Evolutionary conservation across 495 filamentous ascomycete species (phyloP), one percentile per base, ranked within the genome.

Genomic region (Penicillium nucicola): DNA sequence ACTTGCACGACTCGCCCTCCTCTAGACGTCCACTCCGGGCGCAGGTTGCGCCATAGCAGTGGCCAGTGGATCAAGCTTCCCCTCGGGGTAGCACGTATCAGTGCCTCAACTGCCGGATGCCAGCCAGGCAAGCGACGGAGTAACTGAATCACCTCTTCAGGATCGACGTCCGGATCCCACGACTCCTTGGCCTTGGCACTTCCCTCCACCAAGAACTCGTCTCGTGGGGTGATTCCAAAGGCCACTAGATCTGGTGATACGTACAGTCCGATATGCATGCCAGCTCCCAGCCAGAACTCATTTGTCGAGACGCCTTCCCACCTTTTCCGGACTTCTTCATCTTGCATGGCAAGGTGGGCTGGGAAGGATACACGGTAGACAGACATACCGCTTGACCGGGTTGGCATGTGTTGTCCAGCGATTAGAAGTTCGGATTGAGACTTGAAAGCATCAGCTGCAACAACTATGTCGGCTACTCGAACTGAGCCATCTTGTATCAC

Each of bases 401-500:
- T 37, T 3, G 39, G 47, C 2, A 42, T 31, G 4, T 55, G 49
- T 19, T 48, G 18, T 8, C 59, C 59, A 6, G 56, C 41, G 9
- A 81, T 72, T 2, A 81, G 57, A 23, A 64, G 67, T 45, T 77
- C 69, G 19, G 76, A 76, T 49, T 71, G 74, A 17, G 75, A 74
- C 14, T 74, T 72, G 9, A 81, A 64, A 11, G 74, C 80, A 60
- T 83, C 80, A 1, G 80, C 79, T 3, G 78, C 79, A 48, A 83
- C 73, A 9, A 83, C 75, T 2, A 81, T 45, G 53, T 83, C 74
- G 8, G 79, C 80, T 38, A 75, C 70, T 48, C 61, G 70, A 4
- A 45, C 61, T 34, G 69, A 61, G 20, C 75, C 77, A 25, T 75
- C 57, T 32, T 78, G 68, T 0, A 70, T 70, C 0, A 77, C 56